Evolutionary conservation across 2,329 filamentous ascomycete species (phyloP).

Genomic region (Fusarium nematophilum): DNA sequence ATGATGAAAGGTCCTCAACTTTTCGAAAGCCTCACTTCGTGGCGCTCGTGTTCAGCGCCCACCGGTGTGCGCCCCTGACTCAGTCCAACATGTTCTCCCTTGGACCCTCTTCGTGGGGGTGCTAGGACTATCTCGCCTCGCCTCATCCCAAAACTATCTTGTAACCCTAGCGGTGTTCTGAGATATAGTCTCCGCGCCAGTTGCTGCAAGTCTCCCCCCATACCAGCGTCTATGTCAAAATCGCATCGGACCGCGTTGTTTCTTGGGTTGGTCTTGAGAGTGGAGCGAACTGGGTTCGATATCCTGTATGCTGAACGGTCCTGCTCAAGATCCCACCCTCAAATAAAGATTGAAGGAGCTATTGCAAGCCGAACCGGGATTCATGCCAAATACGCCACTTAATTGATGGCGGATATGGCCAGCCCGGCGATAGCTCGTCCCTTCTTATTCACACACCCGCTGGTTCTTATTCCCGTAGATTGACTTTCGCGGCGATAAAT

Average conservation of each 20-base stretch:
- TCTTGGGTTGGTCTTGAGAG: not conserved
- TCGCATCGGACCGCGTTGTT: not conserved
- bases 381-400: constrained; percentile 19
- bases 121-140: not conserved
- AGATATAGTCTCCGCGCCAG: not conserved
- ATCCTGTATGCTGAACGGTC: not conserved
- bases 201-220: not conserved
- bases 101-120: not conserved
- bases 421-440: not conserved
- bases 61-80: not conserved
- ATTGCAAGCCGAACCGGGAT: not conserved
- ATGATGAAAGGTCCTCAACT: not conserved
- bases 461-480: constrained; percentile 26
- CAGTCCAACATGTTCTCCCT: not conserved
- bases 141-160: constrained; percentile 4
- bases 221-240: constrained; percentile 1
- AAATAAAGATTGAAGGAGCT: not conserved
- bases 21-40: not conserved
- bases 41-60: not conserved
- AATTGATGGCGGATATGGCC: not conserved
- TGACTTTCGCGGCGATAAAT: constrained; percentile 68
- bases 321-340: not conserved
- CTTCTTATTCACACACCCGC: not conserved
- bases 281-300: not conserved
- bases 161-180: not conserved